These are phyloP conservation scores for Rhodamnia argentea DNA, from an alignment of 345 rosid species.

Conservation along the genomic window DNA sequence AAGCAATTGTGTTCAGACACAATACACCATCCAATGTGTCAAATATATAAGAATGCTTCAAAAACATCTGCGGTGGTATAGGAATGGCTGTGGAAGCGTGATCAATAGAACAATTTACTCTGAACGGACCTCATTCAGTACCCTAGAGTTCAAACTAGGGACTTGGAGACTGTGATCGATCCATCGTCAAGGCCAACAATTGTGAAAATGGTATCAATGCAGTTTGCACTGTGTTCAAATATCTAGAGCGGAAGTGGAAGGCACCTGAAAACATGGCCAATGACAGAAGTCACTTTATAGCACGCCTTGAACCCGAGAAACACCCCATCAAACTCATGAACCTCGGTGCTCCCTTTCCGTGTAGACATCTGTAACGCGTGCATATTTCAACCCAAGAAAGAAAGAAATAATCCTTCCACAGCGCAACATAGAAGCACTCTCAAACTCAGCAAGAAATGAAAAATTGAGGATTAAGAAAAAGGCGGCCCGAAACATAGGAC, in stretches of 20 bases:
- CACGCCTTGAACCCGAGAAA: conserved; percentile 53
- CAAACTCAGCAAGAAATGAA: background rate
- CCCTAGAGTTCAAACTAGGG: background rate
- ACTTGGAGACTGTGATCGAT: background rate
- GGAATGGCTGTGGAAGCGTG: background rate
- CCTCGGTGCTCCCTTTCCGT: conserved; percentile 73
- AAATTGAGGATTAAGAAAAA: background rate
- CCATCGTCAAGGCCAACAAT: background rate
- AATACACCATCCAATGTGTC: background rate
- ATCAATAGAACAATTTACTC: background rate
- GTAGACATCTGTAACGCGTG: conserved; percentile 51
- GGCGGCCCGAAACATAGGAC: background rate
- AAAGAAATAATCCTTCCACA: background rate
- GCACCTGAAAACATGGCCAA: conserved; percentile 94
- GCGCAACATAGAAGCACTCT: background rate
- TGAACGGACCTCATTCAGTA: background rate
- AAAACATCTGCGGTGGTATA: background rate
- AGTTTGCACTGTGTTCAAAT: background rate
- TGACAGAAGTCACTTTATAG: conserved; percentile 76
- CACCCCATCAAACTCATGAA: conserved; percentile 70
- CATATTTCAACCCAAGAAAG: background rate
- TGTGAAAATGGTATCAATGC: background rate
- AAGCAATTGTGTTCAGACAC: background rate
- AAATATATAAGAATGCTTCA: background rate
- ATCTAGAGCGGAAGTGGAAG: background rate